Percentiles rank a stretch among this genome's conserved stretches.
These are phyloP conservation scores for Tetrapyrgos nigripes DNA, from an alignment of 1,284 basidiomycete species.

Conservation along the genomic window DNA sequence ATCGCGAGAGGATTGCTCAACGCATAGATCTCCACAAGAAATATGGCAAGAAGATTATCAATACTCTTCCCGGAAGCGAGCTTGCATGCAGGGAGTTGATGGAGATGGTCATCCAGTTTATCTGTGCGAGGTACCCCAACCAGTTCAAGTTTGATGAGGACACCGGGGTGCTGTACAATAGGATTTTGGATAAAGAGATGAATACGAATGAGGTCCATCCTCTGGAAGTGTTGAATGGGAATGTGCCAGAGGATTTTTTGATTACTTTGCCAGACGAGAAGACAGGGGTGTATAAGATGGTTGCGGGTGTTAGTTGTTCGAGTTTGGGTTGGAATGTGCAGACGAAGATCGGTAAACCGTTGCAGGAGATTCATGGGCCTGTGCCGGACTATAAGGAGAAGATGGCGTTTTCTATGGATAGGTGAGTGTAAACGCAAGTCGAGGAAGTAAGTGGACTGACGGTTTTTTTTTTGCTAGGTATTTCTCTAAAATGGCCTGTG, in stretches of 20 bases:
- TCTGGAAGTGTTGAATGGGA: slow-evolving; percentile 48
- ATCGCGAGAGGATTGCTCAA: slow-evolving; percentile 48
- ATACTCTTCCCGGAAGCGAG: slow-evolving; percentile 48
- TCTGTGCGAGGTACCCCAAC: slow-evolving; percentile 53
- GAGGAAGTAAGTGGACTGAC: background rate
- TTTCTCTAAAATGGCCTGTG: slow-evolving; percentile 50
- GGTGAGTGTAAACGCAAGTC: slow-evolving; percentile 35
- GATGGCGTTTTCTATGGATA: slow-evolving; percentile 54
- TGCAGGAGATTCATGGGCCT: slow-evolving; percentile 51
- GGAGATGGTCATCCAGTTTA: slow-evolving; percentile 56
- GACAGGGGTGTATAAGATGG: slow-evolving; percentile 48
- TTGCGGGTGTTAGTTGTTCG: slow-evolving; percentile 50
- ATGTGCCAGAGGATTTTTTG: slow-evolving; percentile 58
- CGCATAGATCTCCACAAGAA: slow-evolving; percentile 42
- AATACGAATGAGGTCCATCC: slow-evolving; percentile 39
- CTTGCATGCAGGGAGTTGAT: slow-evolving; percentile 50
- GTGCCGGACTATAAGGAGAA: slow-evolving; percentile 57
- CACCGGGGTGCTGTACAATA: slow-evolving; percentile 46
- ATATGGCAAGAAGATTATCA: slow-evolving; percentile 45
- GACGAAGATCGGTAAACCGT: slow-evolving; percentile 51
- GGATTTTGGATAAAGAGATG: slow-evolving; percentile 43
- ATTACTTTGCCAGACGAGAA: slow-evolving; percentile 46
- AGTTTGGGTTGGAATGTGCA: slow-evolving; percentile 54
- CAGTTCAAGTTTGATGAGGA: slow-evolving; percentile 44
- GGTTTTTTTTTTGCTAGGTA: slow-evolving; percentile 36